A percentile compares a stretch with the other conserved stretches of the same genome.
Conservation (phyloP, 2,329 filamentous ascomycete genomes). For the Aspergillus felis region DNA sequence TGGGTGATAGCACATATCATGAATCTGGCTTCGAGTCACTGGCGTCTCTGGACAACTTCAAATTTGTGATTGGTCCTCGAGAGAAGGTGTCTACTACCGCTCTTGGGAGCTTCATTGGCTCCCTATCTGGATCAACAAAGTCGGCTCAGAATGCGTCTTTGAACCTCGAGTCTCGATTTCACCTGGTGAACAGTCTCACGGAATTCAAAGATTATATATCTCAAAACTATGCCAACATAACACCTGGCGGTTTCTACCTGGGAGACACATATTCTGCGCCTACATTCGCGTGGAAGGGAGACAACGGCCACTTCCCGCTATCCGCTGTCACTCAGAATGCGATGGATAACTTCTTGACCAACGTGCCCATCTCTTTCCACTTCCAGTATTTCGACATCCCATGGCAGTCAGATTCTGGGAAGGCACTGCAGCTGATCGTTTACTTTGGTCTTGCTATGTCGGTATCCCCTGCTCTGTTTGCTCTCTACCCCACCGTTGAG, state of each 20-base stretch:
- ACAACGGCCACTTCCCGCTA: constrained; percentile 57
- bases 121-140: constrained; percentile 23
- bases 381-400: constrained; percentile 74
- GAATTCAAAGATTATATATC: constrained; percentile 66
- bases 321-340: constrained; percentile 56
- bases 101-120: constrained; percentile 16
- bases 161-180: constrained; percentile 37
- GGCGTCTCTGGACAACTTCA: constrained; percentile 24
- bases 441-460: constrained; percentile 78
- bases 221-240: constrained; percentile 62
- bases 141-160: constrained; percentile 24
- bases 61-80: constrained; percentile 37
- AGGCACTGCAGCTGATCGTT: constrained; percentile 72
- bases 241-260: constrained; percentile 76
- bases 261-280: constrained; percentile 58
- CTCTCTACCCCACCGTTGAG: constrained; percentile 84
- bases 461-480: constrained; percentile 80
- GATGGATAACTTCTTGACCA: constrained; percentile 62
- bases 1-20: constrained; percentile 31
- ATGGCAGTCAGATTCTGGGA: constrained; percentile 63
- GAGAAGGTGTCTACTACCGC: constrained; percentile 23
- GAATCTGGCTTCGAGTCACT: constrained; percentile 26
- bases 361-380: constrained; percentile 65
- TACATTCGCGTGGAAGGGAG: constrained; percentile 66
- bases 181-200: constrained; percentile 59